Base-by-base conservation (phyloP, 768 basidiomycete genomes). In the Naganishia onofrii region DNA sequence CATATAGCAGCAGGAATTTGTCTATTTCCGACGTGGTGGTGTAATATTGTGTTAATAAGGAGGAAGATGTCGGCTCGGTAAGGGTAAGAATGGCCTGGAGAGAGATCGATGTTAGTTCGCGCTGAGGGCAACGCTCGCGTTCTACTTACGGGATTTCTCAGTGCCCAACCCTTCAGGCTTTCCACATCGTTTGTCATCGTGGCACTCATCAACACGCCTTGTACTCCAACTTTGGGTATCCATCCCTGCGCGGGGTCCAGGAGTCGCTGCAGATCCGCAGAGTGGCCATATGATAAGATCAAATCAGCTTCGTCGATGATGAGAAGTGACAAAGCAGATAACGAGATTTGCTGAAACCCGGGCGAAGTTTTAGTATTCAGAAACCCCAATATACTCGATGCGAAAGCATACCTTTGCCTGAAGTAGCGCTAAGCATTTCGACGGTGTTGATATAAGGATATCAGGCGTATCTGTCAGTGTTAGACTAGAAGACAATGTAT, bases 271-370 rank as follows among this genome's bases (percentile, higher is more conserved):
- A 81, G 65, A 76, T 93, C 91, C 71, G 93, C 90, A 46, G 82
- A 82, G 73, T 98, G 92, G 2, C 96, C 96, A 78, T 98, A 99
- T 0, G 94, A 97, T 23, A 99, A 85, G 65, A 99, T 90, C 44
- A 98, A 86, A 78, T 98, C 96, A 28, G 96, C 96, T 82, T 99
- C 96, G 78, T 99, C 96, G 69, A 99, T 94, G 32, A 95, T 90
- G 21, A 99, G 86, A 5, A 90, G 90, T 55, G 92, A 90, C 34
- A 98, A 82, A 0, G 85, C 84, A 15, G 85, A 76, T 0, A 93
- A 82, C 2, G 84, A 85, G 9, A 98, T 83, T 0, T 87, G 83
- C 90, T 91, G 70, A 0, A 28, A 12, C 34, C 32, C 42, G 48
- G 13, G 23, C 3, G 28, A 51, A 71, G 15, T 21, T 53, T 21